These are phyloP conservation scores for Naumovozyma baii DNA, from an alignment of 805 yeast species.

Conservation along the genomic window DNA sequence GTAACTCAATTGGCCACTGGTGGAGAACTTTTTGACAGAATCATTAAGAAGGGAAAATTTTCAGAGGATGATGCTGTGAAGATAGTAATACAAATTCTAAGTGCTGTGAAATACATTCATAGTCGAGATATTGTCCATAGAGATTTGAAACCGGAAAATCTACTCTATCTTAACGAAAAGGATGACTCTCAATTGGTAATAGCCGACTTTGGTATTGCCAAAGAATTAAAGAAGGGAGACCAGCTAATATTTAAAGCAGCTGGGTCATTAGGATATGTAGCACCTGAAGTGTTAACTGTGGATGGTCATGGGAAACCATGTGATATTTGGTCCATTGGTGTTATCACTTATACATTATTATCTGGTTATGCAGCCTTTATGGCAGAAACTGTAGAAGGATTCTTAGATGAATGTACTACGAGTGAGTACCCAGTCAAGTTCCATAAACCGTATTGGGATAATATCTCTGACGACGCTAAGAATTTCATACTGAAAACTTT, in stretches of 20 bases:
- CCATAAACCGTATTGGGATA: conserved; percentile 80
- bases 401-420: conserved; percentile 64
- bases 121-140: conserved; percentile 74
- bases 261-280: conserved; percentile 94
- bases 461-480: conserved; percentile 71
- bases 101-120: conserved; percentile 76
- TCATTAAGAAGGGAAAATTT: conserved; percentile 68
- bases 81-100: conserved; percentile 62
- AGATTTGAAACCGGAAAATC: conserved; percentile 90
- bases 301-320: conserved; percentile 91
- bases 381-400: conserved; percentile 72
- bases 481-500: conserved; percentile 64
- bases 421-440: conserved; percentile 67
- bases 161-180: conserved; percentile 52
- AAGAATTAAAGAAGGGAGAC: conserved; percentile 48
- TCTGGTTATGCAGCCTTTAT: conserved; percentile 91
- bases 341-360: conserved; percentile 77
- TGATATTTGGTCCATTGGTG: conserved; percentile 94
- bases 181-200: conserved; percentile 65
- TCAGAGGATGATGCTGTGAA: conserved; percentile 82
- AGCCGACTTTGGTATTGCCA: conserved; percentile 96
- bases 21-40: conserved; percentile 88
- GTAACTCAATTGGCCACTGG: conserved; percentile 94
- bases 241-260: conserved; percentile 64
- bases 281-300: conserved; percentile 81